Base-by-base conservation (phyloP, 2,329 filamentous ascomycete genomes). In the Dendryphion nanum region DNA sequence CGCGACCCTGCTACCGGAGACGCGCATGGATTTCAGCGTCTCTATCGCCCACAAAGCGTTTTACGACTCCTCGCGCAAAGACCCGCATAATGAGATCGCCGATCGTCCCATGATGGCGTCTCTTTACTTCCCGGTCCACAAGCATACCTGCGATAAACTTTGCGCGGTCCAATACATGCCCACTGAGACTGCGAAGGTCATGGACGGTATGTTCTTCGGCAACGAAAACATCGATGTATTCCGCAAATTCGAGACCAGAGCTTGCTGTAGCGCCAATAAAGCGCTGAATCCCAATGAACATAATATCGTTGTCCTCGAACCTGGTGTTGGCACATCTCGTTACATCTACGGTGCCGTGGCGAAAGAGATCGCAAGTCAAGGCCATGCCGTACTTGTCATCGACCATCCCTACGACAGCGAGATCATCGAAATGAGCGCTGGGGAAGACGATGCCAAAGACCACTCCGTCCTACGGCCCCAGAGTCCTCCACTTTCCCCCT, bases 341-440 rank as follows among this genome's bases (percentile, higher is more conserved):
- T 50, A 72, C 1, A 31, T 74, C 1, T 73, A 78, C 46, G 64
- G 57, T 4, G 66, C 63, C 4, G 62, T 71, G 40, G 70, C 72
- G 2, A 64, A 66, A 2, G 67, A 71, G 3, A 57, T 78, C 3
- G 71, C 73, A 0, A 72, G 69, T 13, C 59, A 67, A 5, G 74
- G 74, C 0, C 72, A 68, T 33, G 58, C 67, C 0, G 70, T 78
- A 2, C 55, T 75, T 10, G 57, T 72, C 0, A 55, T 78, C 17
- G 76, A 78, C 39, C 75, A 77, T 35, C 66, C 74, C 0, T 69
- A 71, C 33, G 74, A 77, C 33, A 61, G 68, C 0, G 40, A 52
- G 1, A 57, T 73, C 15, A 65, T 78, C 6, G 66, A 75, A 38
- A 75, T 72, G 15, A 65, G 69, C 0, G 53, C 72, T 40, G 67